Percentiles rank a stretch among this genome's conserved stretches.
Evolutionary conservation across 306 rosid genomes (phyloP).

Genomic region (Castanea sativa): DNA sequence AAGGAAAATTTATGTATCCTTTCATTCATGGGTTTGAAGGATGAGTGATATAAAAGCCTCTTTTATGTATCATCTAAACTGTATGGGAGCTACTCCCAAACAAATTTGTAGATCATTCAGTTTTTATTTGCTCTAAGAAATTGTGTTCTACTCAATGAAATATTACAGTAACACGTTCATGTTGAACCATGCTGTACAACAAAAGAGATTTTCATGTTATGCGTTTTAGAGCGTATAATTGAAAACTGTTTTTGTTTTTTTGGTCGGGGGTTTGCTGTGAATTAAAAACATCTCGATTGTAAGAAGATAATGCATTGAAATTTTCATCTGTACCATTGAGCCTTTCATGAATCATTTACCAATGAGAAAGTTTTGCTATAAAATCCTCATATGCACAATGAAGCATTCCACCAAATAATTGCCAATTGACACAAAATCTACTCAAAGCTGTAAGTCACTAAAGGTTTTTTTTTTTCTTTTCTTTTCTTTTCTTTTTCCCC

Average conservation of each 20-base stretch:
- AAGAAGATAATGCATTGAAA: not conserved
- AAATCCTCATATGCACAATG: conserved; percentile 50
- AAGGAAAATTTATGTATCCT: conserved; percentile 29
- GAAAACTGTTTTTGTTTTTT: no score
- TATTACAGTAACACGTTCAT: not conserved
- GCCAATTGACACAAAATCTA: conserved; percentile 11
- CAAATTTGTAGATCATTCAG: conserved; percentile 40
- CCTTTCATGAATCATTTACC: conserved; percentile 27
- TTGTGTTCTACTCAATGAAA: not conserved
- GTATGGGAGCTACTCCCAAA: conserved; percentile 20
- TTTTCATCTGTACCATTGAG: conserved; percentile 15
- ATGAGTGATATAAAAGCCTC: conserved; percentile 26
- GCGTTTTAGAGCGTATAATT: not conserved
- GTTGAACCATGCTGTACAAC: not conserved
- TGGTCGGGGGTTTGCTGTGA: no score
- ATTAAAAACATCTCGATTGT: no score
- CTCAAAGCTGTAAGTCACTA: conserved; percentile 25
- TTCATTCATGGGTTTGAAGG: conserved; percentile 28
- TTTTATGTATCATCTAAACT: conserved; percentile 44
- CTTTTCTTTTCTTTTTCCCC: no score
- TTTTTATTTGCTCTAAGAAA: conserved; percentile 28
- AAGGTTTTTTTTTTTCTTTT: not conserved
- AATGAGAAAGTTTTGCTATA: conserved; percentile 29
- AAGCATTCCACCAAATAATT: conserved; percentile 24
- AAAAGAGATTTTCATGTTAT: not conserved